phyloP scores from a whole-genome alignment of 2,329 filamentous ascomycete genomes.

The Paecilomyces niveus region DNA sequence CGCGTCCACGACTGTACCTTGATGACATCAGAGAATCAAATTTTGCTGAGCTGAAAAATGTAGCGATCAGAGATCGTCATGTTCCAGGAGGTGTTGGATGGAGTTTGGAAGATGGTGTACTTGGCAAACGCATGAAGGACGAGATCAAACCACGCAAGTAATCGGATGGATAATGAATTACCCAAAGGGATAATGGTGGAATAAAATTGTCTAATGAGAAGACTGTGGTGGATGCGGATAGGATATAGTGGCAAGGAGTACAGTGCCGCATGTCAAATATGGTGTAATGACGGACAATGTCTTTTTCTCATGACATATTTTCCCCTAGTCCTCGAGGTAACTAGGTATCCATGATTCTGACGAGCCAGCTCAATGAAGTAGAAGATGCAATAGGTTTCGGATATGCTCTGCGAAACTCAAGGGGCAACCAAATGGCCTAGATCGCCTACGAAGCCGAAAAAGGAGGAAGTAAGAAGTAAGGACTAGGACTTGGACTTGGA shows the following conservation, averaged over 20 bases:
- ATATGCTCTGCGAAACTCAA: too few species aligned
- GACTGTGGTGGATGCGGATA: background rate
- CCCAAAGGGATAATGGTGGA: too few species aligned
- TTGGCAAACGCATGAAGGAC: background rate
- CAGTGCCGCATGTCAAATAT: background rate
- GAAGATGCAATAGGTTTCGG: too few species aligned
- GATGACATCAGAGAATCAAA: background rate
- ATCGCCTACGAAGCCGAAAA: too few species aligned
- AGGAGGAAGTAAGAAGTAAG: background rate
- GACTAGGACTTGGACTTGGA: background rate
- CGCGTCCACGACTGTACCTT: background rate
- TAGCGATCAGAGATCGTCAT: background rate
- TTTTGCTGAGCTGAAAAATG: background rate
- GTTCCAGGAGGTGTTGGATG: background rate
- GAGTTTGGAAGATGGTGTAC: background rate
- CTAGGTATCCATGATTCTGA: background rate
- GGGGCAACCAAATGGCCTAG: too few species aligned
- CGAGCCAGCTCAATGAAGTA: too few species aligned
- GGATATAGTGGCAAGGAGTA: background rate
- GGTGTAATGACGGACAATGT: background rate
- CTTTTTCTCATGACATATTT: background rate
- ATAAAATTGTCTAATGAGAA: too few species aligned
- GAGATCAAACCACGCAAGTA: background rate
- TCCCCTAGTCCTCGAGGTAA: background rate
- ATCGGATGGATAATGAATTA: background rate